Evolutionary conservation across 1,139 yeast genomes (phyloP).

Genomic region (Zygoascus meyerae): DNA sequence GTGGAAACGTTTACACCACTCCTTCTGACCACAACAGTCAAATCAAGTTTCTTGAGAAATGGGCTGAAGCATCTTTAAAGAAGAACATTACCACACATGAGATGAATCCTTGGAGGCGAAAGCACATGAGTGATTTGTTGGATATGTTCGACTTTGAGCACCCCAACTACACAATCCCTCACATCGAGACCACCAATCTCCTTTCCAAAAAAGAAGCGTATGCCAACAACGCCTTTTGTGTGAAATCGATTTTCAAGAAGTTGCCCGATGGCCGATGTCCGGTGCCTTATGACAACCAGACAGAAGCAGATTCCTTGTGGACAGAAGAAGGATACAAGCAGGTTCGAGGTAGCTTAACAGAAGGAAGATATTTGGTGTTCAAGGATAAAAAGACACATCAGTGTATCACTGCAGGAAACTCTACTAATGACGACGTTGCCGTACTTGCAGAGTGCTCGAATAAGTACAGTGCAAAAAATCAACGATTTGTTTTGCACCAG

Average conservation of each 20-base stretch:
- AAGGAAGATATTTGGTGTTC: constrained; percentile 25
- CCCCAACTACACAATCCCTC: constrained; percentile 15
- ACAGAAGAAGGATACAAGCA: constrained; percentile 24
- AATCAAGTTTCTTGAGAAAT: constrained; percentile 20
- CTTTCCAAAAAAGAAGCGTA: neutral
- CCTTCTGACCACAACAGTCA: constrained; percentile 25
- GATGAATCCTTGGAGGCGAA: constrained; percentile 20
- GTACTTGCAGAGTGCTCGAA: neutral
- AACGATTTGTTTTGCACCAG: constrained; percentile 8
- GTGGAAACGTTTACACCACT: constrained; percentile 23
- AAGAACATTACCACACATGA: constrained; percentile 13
- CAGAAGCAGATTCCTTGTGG: constrained; percentile 16
- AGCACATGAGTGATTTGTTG: constrained; percentile 20
- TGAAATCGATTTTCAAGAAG: constrained; percentile 3
- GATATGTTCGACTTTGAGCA: constrained; percentile 22
- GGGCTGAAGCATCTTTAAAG: constrained; percentile 15
- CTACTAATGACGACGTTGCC: neutral
- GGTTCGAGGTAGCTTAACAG: constrained; percentile 25
- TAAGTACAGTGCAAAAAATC: neutral
- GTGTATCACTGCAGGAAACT: constrained; percentile 7
- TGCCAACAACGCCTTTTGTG: neutral
- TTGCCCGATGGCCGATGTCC: constrained; percentile 14
- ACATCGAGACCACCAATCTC: neutral
- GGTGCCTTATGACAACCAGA: constrained; percentile 24
- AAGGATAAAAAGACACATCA: neutral